Conservation (phyloP, 106 monocot genomes). For the Apostasia ramifera region DNA sequence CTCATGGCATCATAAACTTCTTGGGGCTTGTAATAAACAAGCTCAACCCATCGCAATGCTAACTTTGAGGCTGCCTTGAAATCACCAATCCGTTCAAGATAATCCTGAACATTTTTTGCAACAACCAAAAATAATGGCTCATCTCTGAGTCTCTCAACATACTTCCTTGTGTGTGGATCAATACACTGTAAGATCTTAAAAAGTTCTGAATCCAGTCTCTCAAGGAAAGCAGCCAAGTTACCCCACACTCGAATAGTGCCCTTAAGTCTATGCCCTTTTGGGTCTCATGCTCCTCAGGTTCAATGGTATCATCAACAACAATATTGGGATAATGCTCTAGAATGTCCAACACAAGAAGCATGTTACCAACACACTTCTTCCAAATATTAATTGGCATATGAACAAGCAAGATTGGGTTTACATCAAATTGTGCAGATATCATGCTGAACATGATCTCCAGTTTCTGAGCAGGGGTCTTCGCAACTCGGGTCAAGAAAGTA, state of each 20-base stretch:
- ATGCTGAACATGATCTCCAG: slow-evolving; percentile 73
- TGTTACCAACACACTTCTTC: slow-evolving; percentile 77
- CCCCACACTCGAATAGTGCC: slow-evolving; percentile 77
- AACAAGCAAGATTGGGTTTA: slow-evolving; percentile 80
- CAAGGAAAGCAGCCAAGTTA: slow-evolving; percentile 73
- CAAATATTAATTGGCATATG: slow-evolving; percentile 89
- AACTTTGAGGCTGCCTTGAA: slow-evolving; percentile 75
- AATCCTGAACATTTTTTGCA: slow-evolving; percentile 77
- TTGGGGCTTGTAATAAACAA: slow-evolving; percentile 93
- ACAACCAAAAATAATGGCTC: slow-evolving; percentile 79
- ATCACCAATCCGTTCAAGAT: slow-evolving; percentile 65
- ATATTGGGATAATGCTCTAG: slow-evolving; percentile 76
- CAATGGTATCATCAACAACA: slow-evolving; percentile 60
- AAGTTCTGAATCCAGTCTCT: slow-evolving; percentile 76
- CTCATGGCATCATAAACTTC: slow-evolving; percentile 95
- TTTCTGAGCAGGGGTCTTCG: slow-evolving; percentile 96
- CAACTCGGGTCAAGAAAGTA: slow-evolving; percentile 78
- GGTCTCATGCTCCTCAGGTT: slow-evolving; percentile 70
- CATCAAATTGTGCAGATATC: slow-evolving; percentile 92
- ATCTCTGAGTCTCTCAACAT: slow-evolving; percentile 83
- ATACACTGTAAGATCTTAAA: slow-evolving; percentile 92
- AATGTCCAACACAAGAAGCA: slow-evolving; percentile 74
- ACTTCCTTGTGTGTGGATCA: slow-evolving; percentile 90
- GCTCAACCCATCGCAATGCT: slow-evolving; percentile 65
- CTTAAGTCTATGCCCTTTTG: slow-evolving; percentile 71